Conservation (phyloP, 2,329 filamentous ascomycete species). For the Coniella vitis region DNA sequence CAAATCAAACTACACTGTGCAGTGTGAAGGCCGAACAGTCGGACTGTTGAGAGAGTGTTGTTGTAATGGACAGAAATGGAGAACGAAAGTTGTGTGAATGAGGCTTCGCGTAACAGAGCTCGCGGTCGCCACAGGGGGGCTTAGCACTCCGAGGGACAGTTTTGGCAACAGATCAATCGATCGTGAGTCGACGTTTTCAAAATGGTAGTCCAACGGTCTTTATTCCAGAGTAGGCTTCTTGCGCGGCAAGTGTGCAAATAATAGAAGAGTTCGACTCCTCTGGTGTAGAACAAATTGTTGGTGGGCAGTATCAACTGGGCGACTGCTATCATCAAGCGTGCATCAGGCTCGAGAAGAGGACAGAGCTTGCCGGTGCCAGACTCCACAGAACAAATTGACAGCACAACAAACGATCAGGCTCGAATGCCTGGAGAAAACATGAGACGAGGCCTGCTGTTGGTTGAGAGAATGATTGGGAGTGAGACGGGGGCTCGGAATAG, state of each 20-base stretch:
- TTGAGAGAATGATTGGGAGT: background rate
- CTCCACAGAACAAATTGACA: background rate
- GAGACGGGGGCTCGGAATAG: background rate
- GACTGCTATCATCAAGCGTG: slow-evolving; percentile 2
- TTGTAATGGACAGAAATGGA: no score
- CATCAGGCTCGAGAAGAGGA: background rate
- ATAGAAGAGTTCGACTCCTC: background rate
- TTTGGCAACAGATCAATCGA: no score
- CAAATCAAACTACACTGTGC: no score
- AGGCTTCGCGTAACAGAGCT: no score
- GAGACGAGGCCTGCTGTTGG: slow-evolving; percentile 2
- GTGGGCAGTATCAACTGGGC: background rate
- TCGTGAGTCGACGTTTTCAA: no score
- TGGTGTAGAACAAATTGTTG: background rate
- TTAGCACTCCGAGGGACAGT: no score
- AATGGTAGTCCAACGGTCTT: no score
- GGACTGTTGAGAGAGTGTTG: background rate
- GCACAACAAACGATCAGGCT: background rate
- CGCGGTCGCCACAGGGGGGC: no score
- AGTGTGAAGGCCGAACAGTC: background rate
- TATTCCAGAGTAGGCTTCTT: no score
- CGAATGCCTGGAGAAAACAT: background rate
- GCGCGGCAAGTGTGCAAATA: background rate
- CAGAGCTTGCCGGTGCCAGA: background rate
- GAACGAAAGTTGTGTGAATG: no score